Base-by-base conservation (phyloP, 2,329 filamentous ascomycete species). In the Stemphylium vesicarium region DNA sequence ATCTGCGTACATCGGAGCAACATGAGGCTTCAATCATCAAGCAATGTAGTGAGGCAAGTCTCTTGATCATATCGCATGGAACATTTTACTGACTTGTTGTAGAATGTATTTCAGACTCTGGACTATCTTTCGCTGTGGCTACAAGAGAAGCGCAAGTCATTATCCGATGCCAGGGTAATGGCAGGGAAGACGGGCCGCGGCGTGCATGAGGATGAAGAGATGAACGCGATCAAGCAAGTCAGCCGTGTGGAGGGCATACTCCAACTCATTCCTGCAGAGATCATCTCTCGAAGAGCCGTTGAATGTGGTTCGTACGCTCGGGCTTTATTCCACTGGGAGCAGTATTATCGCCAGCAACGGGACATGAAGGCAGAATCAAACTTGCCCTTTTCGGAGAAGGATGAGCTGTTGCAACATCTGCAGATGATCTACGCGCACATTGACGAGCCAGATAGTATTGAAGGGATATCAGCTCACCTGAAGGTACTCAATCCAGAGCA, bases 371-470 rank as follows among this genome's bases (percentile, higher is more conserved):
- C 64, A 22, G 75, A 78, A 22, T 80, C 81, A 1, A 74, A 79
- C 1, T 80, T 81, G 2, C 83, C 86, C 18, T 61, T 71, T 11
- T 78, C 84, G n/a, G 82, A 80, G 42, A 71, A 81, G 40, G 82
- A 89, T 48, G 82, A 85, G 20, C 81, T 95, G 4, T 84, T 96
- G 56, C 86, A 92, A 63, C 86, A 88, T 57, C 80, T 99, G 20
- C 94, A 98, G 70, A 88, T 94, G 48, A 96, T 99, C 15, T 99
- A 99, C 75, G 91, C 92, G 1, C 90, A 97, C 65, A 98, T 99
- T 57, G 95, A 99, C 69, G 95, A 99, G 66, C 96, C 95, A 0
- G 95, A 99, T 74, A 93, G 94, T 1, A 88, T 99, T 31, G 93
- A 98, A 71, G 95, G 95, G 2, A 94, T 99, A 57, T 96, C 94